Conservation (phyloP, 768 basidiomycete genomes). For the Xerocomellus intermedius region DNA sequence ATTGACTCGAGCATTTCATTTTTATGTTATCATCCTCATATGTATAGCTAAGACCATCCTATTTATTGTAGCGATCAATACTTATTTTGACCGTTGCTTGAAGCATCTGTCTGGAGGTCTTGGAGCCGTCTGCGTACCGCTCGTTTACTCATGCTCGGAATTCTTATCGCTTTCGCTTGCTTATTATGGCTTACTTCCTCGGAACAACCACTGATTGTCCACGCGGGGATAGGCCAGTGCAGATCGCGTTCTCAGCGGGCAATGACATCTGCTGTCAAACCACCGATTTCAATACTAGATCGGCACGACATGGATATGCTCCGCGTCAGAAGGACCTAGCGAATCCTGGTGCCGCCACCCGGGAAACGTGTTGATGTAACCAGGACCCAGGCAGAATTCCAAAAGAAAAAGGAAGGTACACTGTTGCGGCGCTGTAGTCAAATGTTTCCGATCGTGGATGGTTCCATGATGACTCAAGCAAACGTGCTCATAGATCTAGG, state of each 20-base stretch:
- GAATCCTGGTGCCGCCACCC: not conserved
- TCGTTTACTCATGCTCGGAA: not conserved
- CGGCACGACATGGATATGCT: slow-evolving; percentile 1
- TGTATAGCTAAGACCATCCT: not conserved
- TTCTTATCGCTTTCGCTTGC: slow-evolving; percentile 1
- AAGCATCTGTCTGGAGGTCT: not conserved
- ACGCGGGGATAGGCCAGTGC: not conserved
- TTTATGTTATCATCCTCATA: slow-evolving; percentile 9
- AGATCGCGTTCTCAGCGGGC: not conserved
- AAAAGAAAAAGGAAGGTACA: not conserved
- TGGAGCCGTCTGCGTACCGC: not conserved
- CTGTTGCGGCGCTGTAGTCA: not conserved
- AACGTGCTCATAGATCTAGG: slow-evolving; percentile 5
- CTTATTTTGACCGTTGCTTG: not conserved
- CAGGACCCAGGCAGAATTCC: not conserved
- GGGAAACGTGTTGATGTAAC: slow-evolving; percentile 14
- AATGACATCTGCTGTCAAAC: not conserved
- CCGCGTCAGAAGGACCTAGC: not conserved
- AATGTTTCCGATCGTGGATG: not conserved
- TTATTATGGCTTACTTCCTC: not conserved
- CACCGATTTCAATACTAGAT: not conserved
- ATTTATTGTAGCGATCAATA: slow-evolving; percentile 1
- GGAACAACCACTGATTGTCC: not conserved
- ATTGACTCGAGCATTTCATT: slow-evolving; percentile 6
- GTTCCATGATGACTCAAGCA: not conserved